phyloP scores from a whole-genome alignment of 2,329 filamentous ascomycete genomes.

The Ciborinia camelliae region DNA sequence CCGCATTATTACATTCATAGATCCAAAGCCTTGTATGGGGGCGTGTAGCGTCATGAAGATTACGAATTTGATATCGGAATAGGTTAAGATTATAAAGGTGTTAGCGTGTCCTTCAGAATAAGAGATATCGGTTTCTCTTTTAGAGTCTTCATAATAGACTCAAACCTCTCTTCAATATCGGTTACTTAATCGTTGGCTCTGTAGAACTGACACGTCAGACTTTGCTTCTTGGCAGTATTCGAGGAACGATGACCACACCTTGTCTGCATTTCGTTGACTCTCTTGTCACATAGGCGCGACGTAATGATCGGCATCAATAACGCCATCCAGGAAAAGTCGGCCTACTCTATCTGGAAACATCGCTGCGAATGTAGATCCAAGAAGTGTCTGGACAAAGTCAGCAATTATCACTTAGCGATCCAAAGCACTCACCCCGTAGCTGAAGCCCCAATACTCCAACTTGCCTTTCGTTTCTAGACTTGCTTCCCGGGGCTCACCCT shows the following conservation, averaged over 20 bases:
- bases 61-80: slow-evolving; percentile 32
- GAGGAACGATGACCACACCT: slow-evolving; percentile 32
- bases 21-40: slow-evolving; percentile 30
- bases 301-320: slow-evolving; percentile 34
- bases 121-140: slow-evolving; percentile 37
- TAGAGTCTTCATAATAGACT: slow-evolving; percentile 42
- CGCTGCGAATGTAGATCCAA: slow-evolving; percentile 46
- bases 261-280: slow-evolving; percentile 33
- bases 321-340: slow-evolving; percentile 40
- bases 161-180: slow-evolving; percentile 30
- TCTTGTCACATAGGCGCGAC: slow-evolving; percentile 28
- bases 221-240: slow-evolving; percentile 39
- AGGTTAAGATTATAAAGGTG: slow-evolving; percentile 31
- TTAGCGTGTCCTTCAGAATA: slow-evolving; percentile 22
- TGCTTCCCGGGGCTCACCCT: neutral
- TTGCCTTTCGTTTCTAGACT: slow-evolving; percentile 29
- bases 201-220: slow-evolving; percentile 32
- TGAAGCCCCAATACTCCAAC: slow-evolving; percentile 48
- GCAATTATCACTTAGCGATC: neutral
- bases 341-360: slow-evolving; percentile 45
- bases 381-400: slow-evolving; percentile 26
- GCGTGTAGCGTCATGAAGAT: slow-evolving; percentile 34
- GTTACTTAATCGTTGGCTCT: slow-evolving; percentile 24
- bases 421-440: slow-evolving; percentile 41
- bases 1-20: slow-evolving; percentile 37